These are phyloP conservation scores for Sporormia fimetaria DNA, from an alignment of 495 filamentous ascomycete genomes.

Conservation along the genomic window DNA sequence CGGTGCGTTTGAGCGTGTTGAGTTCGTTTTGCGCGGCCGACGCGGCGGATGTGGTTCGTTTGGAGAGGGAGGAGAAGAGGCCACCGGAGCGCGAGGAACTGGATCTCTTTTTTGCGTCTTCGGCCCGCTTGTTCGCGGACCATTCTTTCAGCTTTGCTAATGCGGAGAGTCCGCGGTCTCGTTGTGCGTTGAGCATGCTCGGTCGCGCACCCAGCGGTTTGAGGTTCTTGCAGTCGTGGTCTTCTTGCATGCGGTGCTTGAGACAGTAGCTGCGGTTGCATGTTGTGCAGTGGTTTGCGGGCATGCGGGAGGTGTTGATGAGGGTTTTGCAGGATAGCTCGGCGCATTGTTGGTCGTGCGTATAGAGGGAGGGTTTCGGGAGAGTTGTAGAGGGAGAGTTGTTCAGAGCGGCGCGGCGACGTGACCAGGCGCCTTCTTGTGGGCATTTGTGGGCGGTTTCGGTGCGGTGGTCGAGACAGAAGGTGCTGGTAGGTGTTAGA, in stretches of 20 bases:
- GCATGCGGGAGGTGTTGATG: conserved; percentile 66
- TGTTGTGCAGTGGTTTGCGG: conserved; percentile 66
- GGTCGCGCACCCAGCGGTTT: conserved; percentile 56
- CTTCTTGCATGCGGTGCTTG: conserved; percentile 75
- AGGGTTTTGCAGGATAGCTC: conserved; percentile 67
- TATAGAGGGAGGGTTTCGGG: conserved; percentile 46
- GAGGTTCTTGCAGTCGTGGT: conserved; percentile 72
- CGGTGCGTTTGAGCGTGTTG: conserved; percentile 66
- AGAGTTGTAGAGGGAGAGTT: conserved; percentile 1
- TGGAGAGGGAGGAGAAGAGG: conserved; percentile 31
- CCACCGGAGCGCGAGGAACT: conserved; percentile 29
- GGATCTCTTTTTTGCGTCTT: conserved; percentile 37
- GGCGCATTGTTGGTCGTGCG: conserved; percentile 59
- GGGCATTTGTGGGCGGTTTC: conserved; percentile 74
- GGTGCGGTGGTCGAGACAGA: conserved; percentile 89
- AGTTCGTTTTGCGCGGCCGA: conserved; percentile 51
- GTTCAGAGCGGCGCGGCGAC: conserved; percentile 22
- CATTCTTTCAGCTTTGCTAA: conserved; percentile 54
- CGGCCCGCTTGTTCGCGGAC: conserved; percentile 33
- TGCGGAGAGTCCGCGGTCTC: conserved; percentile 47
- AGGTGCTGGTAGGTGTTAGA: conserved; percentile 44
- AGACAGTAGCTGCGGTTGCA: conserved; percentile 87
- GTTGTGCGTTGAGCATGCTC: conserved; percentile 26
- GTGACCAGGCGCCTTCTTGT: conserved; percentile 76
- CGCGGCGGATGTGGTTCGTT: conserved; percentile 17